Percentiles rank a stretch among this genome's conserved stretches.
Evolutionary conservation across 2,329 filamentous ascomycete genomes (phyloP).

Genomic region (Triangularia setosa): DNA sequence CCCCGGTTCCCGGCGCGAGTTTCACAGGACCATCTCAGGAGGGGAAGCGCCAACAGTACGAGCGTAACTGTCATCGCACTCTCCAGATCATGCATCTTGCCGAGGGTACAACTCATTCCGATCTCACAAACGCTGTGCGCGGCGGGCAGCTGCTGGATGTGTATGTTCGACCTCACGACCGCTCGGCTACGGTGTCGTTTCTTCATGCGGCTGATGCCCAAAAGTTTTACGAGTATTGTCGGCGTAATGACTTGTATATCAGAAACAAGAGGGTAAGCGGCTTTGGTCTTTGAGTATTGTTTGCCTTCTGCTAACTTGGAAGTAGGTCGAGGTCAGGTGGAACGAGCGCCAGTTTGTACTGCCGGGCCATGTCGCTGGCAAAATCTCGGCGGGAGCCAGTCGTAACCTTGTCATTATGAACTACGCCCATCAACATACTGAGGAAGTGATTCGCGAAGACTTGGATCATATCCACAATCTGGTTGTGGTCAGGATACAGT

Average conservation of each 20-base stretch:
- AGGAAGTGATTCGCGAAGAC: slow-evolving; percentile 63
- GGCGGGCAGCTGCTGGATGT: slow-evolving; percentile 70
- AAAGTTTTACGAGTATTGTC: slow-evolving; percentile 62
- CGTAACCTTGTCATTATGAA: slow-evolving; percentile 69
- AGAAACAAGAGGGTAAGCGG: slow-evolving; percentile 60
- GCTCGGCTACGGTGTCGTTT: slow-evolving; percentile 65
- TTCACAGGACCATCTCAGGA: slow-evolving; percentile 11
- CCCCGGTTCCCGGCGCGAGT: slow-evolving; percentile 14
- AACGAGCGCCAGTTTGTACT: slow-evolving; percentile 66
- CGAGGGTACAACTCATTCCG: slow-evolving; percentile 58
- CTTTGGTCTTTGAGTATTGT: background rate
- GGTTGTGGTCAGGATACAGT: slow-evolving; percentile 61
- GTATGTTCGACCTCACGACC: slow-evolving; percentile 56
- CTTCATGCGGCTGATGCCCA: slow-evolving; percentile 58
- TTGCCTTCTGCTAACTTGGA: slow-evolving; percentile 3
- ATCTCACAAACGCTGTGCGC: slow-evolving; percentile 61
- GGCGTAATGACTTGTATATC: slow-evolving; percentile 64
- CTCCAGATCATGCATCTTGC: slow-evolving; percentile 61
- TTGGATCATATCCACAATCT: slow-evolving; percentile 81
- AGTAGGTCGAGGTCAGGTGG: slow-evolving; percentile 66
- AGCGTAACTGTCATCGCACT: slow-evolving; percentile 48
- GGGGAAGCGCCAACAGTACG: slow-evolving; percentile 28
- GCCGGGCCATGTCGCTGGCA: slow-evolving; percentile 58
- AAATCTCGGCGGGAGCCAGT: slow-evolving; percentile 62
- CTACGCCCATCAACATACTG: slow-evolving; percentile 56